phyloP scores from a whole-genome alignment of 2,329 filamentous ascomycete species.

The Aquanectria penicillioides region DNA sequence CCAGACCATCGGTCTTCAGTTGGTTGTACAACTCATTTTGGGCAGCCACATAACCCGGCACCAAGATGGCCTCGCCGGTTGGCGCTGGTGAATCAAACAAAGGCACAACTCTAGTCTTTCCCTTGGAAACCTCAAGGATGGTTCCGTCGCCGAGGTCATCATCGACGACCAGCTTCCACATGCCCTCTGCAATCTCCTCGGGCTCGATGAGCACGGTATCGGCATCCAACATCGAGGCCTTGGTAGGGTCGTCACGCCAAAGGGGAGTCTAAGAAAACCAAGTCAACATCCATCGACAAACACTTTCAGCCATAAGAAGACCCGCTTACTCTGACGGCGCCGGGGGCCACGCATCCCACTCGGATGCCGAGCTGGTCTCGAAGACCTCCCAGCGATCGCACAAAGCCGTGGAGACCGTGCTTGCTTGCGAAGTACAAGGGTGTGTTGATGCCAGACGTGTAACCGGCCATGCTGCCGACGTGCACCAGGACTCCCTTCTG shows the following conservation, averaged over 20 bases:
- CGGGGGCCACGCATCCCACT: conserved; percentile 46
- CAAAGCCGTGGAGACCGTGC: conserved; percentile 50
- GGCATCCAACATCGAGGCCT: conserved; percentile 38
- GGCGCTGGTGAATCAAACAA: conserved; percentile 41
- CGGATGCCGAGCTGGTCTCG: conserved; percentile 47
- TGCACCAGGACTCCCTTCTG: conserved; percentile 44
- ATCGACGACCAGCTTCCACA: conserved; percentile 41
- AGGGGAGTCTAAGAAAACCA: conserved; percentile 42
- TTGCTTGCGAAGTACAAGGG: conserved; percentile 52
- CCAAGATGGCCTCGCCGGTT: conserved; percentile 28
- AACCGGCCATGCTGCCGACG: conserved; percentile 49
- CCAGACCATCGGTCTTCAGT: conserved; percentile 35
- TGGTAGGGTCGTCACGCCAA: conserved; percentile 46
- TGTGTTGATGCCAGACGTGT: conserved; percentile 41
- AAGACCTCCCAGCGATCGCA: conserved; percentile 43
- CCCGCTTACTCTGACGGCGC: conserved; percentile 42
- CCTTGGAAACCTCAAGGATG: conserved; percentile 44
- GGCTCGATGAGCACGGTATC: conserved; percentile 43
- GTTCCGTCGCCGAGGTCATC: conserved; percentile 44
- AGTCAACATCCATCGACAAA: background rate
- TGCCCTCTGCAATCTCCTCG: conserved; percentile 45
- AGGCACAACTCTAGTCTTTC: conserved; percentile 42
- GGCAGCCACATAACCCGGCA: conserved; percentile 40
- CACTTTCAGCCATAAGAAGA: background rate
- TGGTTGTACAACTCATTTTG: conserved; percentile 33